Base-by-base conservation (phyloP, 345 rosid genomes). In the Lepidium didymum region DNA sequence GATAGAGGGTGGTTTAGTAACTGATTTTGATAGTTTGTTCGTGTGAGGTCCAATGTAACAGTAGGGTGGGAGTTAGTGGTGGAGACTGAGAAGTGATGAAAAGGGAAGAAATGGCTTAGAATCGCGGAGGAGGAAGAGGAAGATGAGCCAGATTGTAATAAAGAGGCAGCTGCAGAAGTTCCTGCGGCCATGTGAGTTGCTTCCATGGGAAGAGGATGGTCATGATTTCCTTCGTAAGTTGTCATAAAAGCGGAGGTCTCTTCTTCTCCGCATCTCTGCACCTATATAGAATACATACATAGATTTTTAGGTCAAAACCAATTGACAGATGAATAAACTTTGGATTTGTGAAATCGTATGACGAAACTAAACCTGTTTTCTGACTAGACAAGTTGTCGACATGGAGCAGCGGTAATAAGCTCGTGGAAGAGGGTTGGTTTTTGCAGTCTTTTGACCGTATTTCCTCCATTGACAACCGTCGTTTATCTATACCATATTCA, bases 381-480 rank as follows among this genome's bases (percentile, higher is more conserved):
- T 86, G 36, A 86, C 98, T 0, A 96, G 96, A 72, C 98, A 92
- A 56, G 34, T 70, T 6, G 73, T 43, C 10, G 83, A 80, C 63
- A 70, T 65, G 40, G 96, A 86, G 78, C 98, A 92, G 3, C 98
- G 96, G 50, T 92, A 92, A 76, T 92, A 92, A n/a, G 96, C 96
- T 9, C 96, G 81, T 5, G 98, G 98, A 67, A 91, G 91, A 51
- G 96, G 98, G 75, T 89, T 92, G 0, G 95, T 84, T 77, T 89
- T 89, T 2, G 98, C 90, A 78, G 84, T 82, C 77, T 92, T 92
- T 67, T 92, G 98, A 23, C 98, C 98, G 37, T 92, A 92, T 44
- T 92, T 92, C 62, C 98, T 92, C 98, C 98, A 92, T 33, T 87
- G 98, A 42, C 98, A 92, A 44, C 96, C 96, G 44, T 92, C 98